Evolutionary conservation across 192 early-diverging fungal species (phyloP), one percentile per base, ranked within the genome.

Genomic region (Backusella westeae): DNA sequence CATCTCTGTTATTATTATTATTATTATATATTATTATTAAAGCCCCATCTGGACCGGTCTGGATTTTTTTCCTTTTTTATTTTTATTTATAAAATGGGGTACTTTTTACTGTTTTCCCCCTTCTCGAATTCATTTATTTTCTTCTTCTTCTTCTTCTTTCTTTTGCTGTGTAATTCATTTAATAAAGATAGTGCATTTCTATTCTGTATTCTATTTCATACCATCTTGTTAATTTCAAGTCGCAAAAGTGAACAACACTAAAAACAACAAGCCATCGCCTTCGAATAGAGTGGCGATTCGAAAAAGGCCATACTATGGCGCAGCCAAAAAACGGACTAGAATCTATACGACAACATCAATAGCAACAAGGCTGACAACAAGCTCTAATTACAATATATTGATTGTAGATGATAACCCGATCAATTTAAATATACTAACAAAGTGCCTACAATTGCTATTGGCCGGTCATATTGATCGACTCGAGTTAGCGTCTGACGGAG

Each of bases 321-420:
- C 56, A 63, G 56, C 29, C 56, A 63, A 63, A 29, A 63, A 63
- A 32, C 56, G 23, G 23, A 4, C 56, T 29, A 63, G 56, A 63
- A 63, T 63, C 23, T 63, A 63, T 29, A 63, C 21, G 9, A 14
- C 56, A 29, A 63, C 56, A 39, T 12, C 38, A 63, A 14, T 23
- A 26, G 26, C 56, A 39, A 39, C 38, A 63, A 19, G 8, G 12
- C 56, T 29, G 3, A 29, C 56, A 63, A 14, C 56, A 63, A 49
- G 19, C 46, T 26, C 4, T 63, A 63, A 63, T 63, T 63, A 63
- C 12, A 63, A 63, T 10, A 63, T 71, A 44, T 83, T 91, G 46
- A 85, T 90, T 71, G 87, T 88, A 23, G 90, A 91, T 71, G 91
- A 92, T 69, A 92, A 92, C 78, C 78, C 80, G 9, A 86, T 92